Percentiles rank a stretch among this genome's conserved stretches.
phyloP scores from a whole-genome alignment of 2,329 filamentous ascomycete genomes.

The Chaetomium sp. region DNA sequence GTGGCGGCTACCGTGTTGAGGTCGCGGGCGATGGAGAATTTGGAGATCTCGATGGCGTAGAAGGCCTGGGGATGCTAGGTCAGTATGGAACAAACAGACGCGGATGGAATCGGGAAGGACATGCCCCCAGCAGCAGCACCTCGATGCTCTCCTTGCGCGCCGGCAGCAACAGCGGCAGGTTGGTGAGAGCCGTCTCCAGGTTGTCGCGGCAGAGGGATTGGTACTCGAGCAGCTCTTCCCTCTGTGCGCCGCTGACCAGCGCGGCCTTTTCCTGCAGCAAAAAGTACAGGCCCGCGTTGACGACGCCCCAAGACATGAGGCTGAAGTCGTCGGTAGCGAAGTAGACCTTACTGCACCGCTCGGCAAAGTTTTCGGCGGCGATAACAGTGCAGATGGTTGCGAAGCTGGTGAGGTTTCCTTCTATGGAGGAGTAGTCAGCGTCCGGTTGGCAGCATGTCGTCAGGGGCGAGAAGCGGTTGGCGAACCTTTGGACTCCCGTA shows the following conservation, averaged over 20 bases:
- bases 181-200: conserved; percentile 52
- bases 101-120: conserved; percentile 30
- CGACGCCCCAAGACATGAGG: conserved; percentile 53
- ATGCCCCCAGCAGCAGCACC: conserved; percentile 60
- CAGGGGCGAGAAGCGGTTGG: background rate
- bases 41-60: conserved; percentile 64
- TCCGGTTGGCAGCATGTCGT: conserved; percentile 5
- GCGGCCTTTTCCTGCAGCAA: conserved; percentile 52
- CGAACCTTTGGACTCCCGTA: conserved; percentile 52
- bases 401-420: conserved; percentile 52
- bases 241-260: conserved; percentile 40
- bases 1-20: conserved; percentile 60
- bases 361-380: conserved; percentile 52
- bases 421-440: conserved; percentile 35
- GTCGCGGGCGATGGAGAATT: conserved; percentile 66
- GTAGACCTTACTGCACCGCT: conserved; percentile 53
- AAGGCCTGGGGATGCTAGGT: conserved; percentile 48
- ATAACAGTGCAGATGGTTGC: conserved; percentile 54
- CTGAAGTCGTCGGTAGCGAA: conserved; percentile 55
- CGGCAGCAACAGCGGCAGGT: conserved; percentile 59
- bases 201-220: conserved; percentile 50
- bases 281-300: conserved; percentile 54
- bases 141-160: conserved; percentile 58
- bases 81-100: background rate
- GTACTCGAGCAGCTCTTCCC: conserved; percentile 40